These are phyloP conservation scores for Sphagnum tenellum DNA, from an alignment of 225 moss, liverwort and hornwort genomes.

Conservation along the genomic window DNA sequence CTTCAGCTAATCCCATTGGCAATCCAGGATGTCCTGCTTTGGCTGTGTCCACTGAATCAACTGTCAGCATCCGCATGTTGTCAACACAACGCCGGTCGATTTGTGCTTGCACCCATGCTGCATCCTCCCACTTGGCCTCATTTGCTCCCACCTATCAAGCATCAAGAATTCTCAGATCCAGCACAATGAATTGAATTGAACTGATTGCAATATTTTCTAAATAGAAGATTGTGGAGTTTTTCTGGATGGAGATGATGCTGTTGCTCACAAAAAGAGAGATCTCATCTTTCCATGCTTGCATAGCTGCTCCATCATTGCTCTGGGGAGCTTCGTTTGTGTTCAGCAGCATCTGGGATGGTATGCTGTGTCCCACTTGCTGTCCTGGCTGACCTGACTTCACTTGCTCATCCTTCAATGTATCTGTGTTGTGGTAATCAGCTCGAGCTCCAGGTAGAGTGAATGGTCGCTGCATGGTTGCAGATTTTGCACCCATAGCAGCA, in stretches of 20 bases:
- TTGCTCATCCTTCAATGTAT: constrained; percentile 33
- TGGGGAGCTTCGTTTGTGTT: constrained; percentile 6
- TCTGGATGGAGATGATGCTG: neutral
- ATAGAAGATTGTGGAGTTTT: no score
- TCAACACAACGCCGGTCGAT: constrained; percentile 65
- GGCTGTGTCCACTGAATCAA: constrained; percentile 69
- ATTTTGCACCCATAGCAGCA: no score
- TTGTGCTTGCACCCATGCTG: constrained; percentile 38
- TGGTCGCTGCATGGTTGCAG: no score
- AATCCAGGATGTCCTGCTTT: constrained; percentile 79
- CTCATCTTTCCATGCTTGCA: constrained; percentile 39
- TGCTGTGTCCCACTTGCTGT: constrained; percentile 25
- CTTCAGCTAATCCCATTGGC: constrained; percentile 73
- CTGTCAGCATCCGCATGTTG: constrained; percentile 67
- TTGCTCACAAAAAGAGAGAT: constrained; percentile 23
- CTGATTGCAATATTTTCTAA: neutral
- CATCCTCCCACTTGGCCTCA: constrained; percentile 39
- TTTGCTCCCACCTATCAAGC: constrained; percentile 21
- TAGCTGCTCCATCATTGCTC: constrained; percentile 7
- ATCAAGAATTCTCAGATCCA: neutral
- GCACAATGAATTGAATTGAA: neutral
- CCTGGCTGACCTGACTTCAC: constrained; percentile 38
- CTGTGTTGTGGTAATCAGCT: constrained; percentile 12
- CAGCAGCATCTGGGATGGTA: constrained; percentile 36
- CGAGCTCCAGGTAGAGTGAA: no score